Conservation (phyloP, 805 yeast genomes). For the Yarrowia bubula region DNA sequence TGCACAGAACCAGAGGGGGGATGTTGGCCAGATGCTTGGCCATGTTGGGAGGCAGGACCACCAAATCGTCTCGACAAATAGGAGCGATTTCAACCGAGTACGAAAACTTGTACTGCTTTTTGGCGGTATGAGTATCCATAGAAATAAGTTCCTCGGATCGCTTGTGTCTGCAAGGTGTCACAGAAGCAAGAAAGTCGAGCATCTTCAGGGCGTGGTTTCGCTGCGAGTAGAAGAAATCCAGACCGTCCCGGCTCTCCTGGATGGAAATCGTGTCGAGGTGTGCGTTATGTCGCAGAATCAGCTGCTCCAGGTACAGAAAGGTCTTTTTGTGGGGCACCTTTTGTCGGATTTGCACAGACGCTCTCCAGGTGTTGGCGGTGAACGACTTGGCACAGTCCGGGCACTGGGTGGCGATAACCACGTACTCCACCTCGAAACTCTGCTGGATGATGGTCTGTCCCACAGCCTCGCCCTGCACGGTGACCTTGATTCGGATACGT, state of each 20-base stretch:
- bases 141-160: slow-evolving; percentile 86
- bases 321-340: slow-evolving; percentile 94
- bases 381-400: slow-evolving; percentile 94
- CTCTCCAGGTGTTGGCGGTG: slow-evolving; percentile 94
- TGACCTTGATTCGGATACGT: slow-evolving; percentile 79
- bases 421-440: slow-evolving; percentile 86
- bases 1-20: slow-evolving; percentile 75
- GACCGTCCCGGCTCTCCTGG: slow-evolving; percentile 84
- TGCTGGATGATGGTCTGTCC: slow-evolving; percentile 84
- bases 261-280: slow-evolving; percentile 89
- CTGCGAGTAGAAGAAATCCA: slow-evolving; percentile 84
- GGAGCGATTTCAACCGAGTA: slow-evolving; percentile 91
- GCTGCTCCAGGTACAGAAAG: slow-evolving; percentile 85
- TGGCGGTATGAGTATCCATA: slow-evolving; percentile 84
- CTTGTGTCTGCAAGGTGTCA: slow-evolving; percentile 75
- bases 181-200: slow-evolving; percentile 82
- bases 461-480: slow-evolving; percentile 90
- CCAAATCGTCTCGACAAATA: slow-evolving; percentile 89
- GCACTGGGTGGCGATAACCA: slow-evolving; percentile 95
- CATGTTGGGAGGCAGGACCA: slow-evolving; percentile 74
- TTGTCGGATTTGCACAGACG: slow-evolving; percentile 94
- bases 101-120: slow-evolving; percentile 82
- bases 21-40: slow-evolving; percentile 82
- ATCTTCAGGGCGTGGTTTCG: slow-evolving; percentile 88
- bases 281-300: slow-evolving; percentile 85